Percentiles rank a stretch among this genome's conserved stretches.
Conservation (phyloP, 345 rosid genomes). For the Carallia brachiata region DNA sequence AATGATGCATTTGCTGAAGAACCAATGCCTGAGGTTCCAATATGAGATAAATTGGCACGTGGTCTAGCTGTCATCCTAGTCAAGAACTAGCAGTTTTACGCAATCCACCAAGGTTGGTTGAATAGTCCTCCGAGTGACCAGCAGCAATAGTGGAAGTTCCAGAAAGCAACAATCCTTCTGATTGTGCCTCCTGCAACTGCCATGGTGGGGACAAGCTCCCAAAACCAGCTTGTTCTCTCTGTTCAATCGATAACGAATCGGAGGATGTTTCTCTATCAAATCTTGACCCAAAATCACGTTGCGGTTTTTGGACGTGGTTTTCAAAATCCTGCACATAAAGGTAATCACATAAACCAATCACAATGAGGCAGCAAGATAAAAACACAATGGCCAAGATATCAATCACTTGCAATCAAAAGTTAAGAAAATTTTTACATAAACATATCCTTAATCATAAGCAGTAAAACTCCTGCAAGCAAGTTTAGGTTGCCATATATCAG, state of each 20-base stretch:
- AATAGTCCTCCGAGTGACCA: conserved; percentile 45
- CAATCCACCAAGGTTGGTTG: conserved; percentile 42
- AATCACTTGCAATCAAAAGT: not conserved
- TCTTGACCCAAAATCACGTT: conserved; percentile 41
- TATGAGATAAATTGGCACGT: conserved; percentile 34
- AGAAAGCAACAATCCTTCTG: conserved; percentile 38
- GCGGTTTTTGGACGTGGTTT: conserved; percentile 44
- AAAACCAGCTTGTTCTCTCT: conserved; percentile 41
- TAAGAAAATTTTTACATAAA: no score
- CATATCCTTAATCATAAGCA: no score
- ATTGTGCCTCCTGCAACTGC: conserved; percentile 34
- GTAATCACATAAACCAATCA: not conserved
- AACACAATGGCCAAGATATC: not conserved
- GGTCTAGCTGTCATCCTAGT: conserved; percentile 46
- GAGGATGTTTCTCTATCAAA: conserved; percentile 43
- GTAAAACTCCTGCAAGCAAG: not conserved
- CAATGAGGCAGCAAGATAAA: not conserved
- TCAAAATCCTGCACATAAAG: conserved; percentile 55
- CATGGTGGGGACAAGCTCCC: conserved; percentile 41
- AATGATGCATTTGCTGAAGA: conserved; percentile 37
- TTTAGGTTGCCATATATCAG: not conserved
- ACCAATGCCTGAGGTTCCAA: conserved; percentile 41
- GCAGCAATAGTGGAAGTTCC: conserved; percentile 23
- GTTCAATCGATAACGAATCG: conserved; percentile 50
- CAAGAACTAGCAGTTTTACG: conserved; percentile 29